Base-by-base conservation (phyloP, 805 yeast species). In the Wickerhamomyces strasburgensis region DNA sequence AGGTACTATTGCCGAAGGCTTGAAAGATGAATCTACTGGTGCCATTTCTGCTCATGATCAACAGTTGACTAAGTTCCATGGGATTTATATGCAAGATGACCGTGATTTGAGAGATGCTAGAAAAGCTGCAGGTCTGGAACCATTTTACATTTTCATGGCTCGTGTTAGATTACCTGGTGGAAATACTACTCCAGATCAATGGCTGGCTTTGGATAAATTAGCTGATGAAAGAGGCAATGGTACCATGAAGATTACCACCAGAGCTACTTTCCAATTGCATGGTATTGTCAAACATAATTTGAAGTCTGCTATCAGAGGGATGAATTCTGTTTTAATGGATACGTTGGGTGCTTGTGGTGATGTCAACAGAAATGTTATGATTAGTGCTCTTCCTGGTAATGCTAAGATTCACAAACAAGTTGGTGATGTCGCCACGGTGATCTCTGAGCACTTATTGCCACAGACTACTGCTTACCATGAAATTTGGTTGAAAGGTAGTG, bases 311-410 rank as follows among this genome's bases (percentile, higher is more conserved):
- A 87, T 90, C 48, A 81, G 95, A 67, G 96, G 90, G 27, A 88
- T 90, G 80, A 90, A 90, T 60, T 68, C 94, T 14, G 83, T 80
- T 6, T 72, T 90, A 52, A 73, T 90, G 82, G 98, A 93, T 58
- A 89, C 97, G 7, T 73, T 90, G 42, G 98, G 95, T 42, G 98
- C 98, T 1, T 90, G 97, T 72, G 98, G 98, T 70, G 98, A 90
- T 68, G 98, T 90, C 30, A 85, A 86, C 67, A 83, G 98, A 75
- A 90, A 90, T 58, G 96, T 90, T 30, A 90, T 89, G 80, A 73
- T 84, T 37, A 75, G 90, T 41, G 95, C 96, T n/a, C 68, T 86
- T 23, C 97, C 97, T 14, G 74, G 73, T 21, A 87, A 87, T 57
- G 84, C 88, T 35, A 78, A 79, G 56, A 73, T 90, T 36, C 97